Evolutionary conservation across 2,329 filamentous ascomycete species (phyloP).

Genomic region (Fusarium proliferatum): DNA sequence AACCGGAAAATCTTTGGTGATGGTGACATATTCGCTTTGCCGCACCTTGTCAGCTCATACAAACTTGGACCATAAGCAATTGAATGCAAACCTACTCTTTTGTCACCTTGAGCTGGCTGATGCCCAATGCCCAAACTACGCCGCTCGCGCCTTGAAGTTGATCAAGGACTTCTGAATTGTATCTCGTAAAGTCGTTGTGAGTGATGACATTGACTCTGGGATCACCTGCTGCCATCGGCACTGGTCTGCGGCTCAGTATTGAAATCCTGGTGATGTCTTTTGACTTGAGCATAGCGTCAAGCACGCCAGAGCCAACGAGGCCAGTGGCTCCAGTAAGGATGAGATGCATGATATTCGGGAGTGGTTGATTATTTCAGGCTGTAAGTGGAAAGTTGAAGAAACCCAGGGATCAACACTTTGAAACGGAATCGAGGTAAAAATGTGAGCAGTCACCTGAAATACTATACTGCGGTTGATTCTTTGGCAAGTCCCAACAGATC

Average conservation of each 20-base stretch:
- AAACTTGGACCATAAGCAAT: background rate
- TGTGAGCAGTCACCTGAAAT: background rate
- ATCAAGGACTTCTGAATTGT: constrained; percentile 13
- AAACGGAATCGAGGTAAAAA: background rate
- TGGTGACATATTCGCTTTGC: constrained; percentile 27
- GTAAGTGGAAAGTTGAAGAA: background rate
- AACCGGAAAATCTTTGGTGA: constrained; percentile 29
- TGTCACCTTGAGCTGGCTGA: constrained; percentile 32
- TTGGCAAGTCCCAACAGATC: background rate
- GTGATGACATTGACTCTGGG: constrained; percentile 34
- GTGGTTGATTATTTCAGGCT: no score
- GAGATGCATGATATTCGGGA: constrained; percentile 26
- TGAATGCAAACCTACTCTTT: constrained; percentile 16
- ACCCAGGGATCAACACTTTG: background rate
- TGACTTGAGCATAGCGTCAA: constrained; percentile 37
- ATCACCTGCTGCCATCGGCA: constrained; percentile 19
- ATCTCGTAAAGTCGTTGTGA: constrained; percentile 21
- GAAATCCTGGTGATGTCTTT: constrained; percentile 35
- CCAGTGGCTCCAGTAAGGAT: constrained; percentile 46
- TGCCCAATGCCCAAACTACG: constrained; percentile 33
- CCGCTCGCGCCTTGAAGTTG: constrained; percentile 30
- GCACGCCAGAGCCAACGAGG: constrained; percentile 29
- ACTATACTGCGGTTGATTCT: background rate
- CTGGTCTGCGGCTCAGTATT: constrained; percentile 31
- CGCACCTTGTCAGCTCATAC: background rate